Conservation (phyloP, 768 basidiomycete species). For the Gloeostereum incarnatum region DNA sequence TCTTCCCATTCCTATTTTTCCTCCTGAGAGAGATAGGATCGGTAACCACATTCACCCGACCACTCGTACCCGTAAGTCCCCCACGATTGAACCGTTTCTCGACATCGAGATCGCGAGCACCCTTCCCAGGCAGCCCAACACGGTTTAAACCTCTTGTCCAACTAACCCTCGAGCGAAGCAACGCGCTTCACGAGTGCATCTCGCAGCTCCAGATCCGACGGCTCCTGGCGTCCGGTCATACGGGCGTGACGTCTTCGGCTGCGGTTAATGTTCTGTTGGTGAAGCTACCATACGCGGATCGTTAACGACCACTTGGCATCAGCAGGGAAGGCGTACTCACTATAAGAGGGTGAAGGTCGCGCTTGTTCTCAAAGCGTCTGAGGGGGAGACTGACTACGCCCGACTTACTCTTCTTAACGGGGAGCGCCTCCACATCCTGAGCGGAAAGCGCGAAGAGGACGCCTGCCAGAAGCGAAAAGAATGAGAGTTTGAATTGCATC, state of each 20-base stretch:
- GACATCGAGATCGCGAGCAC: background rate
- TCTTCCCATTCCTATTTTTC: constrained; percentile 5
- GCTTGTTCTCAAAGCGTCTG: constrained; percentile 21
- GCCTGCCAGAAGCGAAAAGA: constrained; percentile 44
- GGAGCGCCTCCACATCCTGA: constrained; percentile 31
- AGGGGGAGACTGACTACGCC: constrained; percentile 34
- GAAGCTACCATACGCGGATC: constrained; percentile 26
- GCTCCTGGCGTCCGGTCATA: constrained; percentile 52
- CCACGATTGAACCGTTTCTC: constrained; percentile 27
- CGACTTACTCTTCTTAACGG: constrained; percentile 20
- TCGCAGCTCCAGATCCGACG: constrained; percentile 37
- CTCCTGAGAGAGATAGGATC: constrained; percentile 15
- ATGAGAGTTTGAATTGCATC: constrained; percentile 49
- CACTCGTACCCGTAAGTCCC: too few relatives aligned
- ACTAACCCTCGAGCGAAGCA: constrained; percentile 24
- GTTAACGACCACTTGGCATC: background rate
- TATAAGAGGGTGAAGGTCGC: constrained; percentile 24
- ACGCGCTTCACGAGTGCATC: constrained; percentile 39
- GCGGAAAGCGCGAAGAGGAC: constrained; percentile 33
- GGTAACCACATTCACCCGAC: too few relatives aligned
- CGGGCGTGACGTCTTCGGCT: constrained; percentile 54
- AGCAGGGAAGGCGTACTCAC: constrained; percentile 16
- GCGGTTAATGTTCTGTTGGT: constrained; percentile 68
- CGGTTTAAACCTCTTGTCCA: constrained; percentile 11
- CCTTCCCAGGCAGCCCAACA: constrained; percentile 4